Evolutionary conservation across 331 rosid genomes (phyloP), one percentile per base, ranked within the genome.

Genomic region (Quercus phellos): DNA sequence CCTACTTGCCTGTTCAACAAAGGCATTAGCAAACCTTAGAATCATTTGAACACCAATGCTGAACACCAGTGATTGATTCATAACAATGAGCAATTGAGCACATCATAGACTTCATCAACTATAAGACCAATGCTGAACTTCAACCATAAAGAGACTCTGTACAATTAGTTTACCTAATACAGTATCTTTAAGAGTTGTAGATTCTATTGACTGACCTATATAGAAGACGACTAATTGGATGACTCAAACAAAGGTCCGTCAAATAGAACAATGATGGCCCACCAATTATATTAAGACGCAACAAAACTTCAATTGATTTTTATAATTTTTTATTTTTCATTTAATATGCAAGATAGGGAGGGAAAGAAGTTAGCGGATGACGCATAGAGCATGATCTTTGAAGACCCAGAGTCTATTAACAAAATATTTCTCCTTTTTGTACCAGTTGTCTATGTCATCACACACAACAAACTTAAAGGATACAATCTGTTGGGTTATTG

Each of bases 1-100:
- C 64, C 81, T 35, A 73, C 92, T 92, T 92, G 94, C 77, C 55
- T 85, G 21, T 76, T 74, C 74, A 88, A 83, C 51, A 18, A 22
- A 26, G 42, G 55, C 64, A 68, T 67, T 77, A 22, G 61, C 71
- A 34, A 26, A 66, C 8, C 24, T 17, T 66, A 8, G 34, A 66
- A 17, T 66, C 16, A 32, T 66, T 34, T 34, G 24, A 34, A 24
- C 26, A 34, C 13, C 51, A 34, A 34, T 32, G 71, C 51, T 18
- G 16, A 32, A 18, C n/a, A 34, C 19, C 2, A 66, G 46, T 38
- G 46, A 38, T 38, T 38, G 46, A 8, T 38, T 38, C 46, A 38
- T 38, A 38, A 38, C 11, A 38, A 38, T 38, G 46, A 38, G 46
- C 46, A 38, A 38, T 38, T 38, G 46, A 38, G 11, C 46, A 38